These are phyloP conservation scores for Rhynchospora pubera DNA, from an alignment of 176 grass and related monocot genomes.

Conservation along the genomic window DNA sequence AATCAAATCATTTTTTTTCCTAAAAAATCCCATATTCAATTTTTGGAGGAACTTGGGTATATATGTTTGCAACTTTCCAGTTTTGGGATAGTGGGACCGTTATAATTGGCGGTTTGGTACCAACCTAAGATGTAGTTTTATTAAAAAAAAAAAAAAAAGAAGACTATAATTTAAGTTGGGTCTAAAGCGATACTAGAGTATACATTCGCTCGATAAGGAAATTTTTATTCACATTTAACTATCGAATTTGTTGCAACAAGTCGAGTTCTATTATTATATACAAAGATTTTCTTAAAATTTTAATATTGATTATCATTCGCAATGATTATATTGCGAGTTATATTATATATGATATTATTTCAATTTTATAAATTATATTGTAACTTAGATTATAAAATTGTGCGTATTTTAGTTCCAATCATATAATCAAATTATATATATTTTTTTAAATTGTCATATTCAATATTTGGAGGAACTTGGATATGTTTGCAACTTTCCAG, in stretches of 20 bases:
- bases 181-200: neutral
- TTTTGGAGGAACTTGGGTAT: neutral
- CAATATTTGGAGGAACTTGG: neutral
- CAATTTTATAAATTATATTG: too few species aligned
- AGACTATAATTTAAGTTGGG: neutral
- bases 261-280: too few species aligned
- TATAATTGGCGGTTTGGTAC: slow-evolving; percentile 7
- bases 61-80: neutral
- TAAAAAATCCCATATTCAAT: neutral
- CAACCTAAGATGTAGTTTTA: slow-evolving; percentile 8
- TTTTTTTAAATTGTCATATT: neutral
- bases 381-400: too few species aligned
- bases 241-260: too few species aligned
- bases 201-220: too few species aligned
- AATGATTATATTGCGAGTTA: too few species aligned
- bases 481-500: neutral
- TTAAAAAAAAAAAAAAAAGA: neutral
- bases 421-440: neutral
- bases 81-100: neutral
- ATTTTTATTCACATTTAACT: too few species aligned
- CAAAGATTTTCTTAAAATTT: too few species aligned
- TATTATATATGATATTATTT: too few species aligned
- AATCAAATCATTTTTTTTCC: neutral
- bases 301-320: too few species aligned
- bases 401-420: too few species aligned